These are phyloP conservation scores for Lanmaoa pseudosensibilis DNA, from an alignment of 768 basidiomycete genomes.

Conservation along the genomic window DNA sequence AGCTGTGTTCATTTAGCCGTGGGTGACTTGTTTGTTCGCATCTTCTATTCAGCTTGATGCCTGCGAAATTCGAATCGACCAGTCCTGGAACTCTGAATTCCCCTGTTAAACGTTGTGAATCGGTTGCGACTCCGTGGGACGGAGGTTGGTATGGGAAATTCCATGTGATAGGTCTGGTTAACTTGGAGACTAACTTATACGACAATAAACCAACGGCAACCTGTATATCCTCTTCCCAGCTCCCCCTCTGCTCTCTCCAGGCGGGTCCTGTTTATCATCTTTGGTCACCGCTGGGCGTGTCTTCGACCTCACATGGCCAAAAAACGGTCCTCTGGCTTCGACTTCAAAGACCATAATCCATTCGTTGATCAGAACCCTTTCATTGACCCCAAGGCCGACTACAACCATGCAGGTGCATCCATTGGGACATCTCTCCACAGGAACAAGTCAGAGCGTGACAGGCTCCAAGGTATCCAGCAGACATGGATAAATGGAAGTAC, in stretches of 20 bases:
- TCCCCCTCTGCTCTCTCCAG: conserved; percentile 12
- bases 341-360: conserved; percentile 60
- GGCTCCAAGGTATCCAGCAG: conserved; percentile 84
- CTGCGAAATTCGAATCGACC: neutral
- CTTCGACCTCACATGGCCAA: conserved; percentile 28
- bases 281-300: conserved; percentile 19
- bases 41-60: neutral
- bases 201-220: conserved; percentile 10
- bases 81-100: neutral
- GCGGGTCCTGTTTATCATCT: conserved; percentile 28
- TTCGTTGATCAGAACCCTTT: conserved; percentile 54
- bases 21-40: neutral
- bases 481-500: conserved; percentile 40
- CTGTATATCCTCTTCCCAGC: neutral
- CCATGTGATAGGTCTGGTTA: too few relatives aligned
- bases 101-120: too few relatives aligned
- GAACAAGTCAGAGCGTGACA: conserved; percentile 81
- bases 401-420: conserved; percentile 27
- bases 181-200: too few relatives aligned
- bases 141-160: conserved; percentile 6
- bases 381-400: conserved; percentile 33
- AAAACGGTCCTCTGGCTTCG: conserved; percentile 61
- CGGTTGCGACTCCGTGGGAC: neutral
- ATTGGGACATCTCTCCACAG: conserved; percentile 59
- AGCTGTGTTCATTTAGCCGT: too few relatives aligned